These are phyloP conservation scores for Lupinus albus DNA, from an alignment of 306 rosid genomes.

Conservation along the genomic window DNA sequence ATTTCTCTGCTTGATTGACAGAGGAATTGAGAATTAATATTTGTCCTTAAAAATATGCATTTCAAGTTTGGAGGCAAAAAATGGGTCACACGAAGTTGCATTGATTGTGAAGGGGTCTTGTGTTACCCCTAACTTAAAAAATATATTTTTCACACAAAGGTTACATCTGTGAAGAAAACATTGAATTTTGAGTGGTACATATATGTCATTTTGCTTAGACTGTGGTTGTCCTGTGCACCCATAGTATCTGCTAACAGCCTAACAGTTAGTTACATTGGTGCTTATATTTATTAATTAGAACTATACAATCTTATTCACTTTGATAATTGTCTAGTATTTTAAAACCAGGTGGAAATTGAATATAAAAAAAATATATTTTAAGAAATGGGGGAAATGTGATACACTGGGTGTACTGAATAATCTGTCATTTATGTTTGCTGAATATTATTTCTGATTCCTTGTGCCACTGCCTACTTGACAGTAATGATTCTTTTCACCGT, in stretches of 20 bases:
- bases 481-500: constrained; percentile 12
- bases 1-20: neutral
- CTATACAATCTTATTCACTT: neutral
- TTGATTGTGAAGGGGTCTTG: neutral
- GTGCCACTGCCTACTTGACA: constrained; percentile 15
- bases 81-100: neutral
- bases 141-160: neutral
- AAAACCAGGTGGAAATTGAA: neutral
- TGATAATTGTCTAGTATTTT: neutral
- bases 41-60: neutral
- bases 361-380: neutral
- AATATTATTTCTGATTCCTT: neutral
- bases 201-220: neutral
- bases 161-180: neutral
- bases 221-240: neutral
- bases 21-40: neutral
- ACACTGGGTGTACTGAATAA: neutral
- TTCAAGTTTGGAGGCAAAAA: neutral
- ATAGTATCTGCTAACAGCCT: neutral
- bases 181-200: neutral
- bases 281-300: neutral
- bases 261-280: neutral
- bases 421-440: constrained; percentile 1
- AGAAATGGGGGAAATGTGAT: neutral
- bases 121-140: neutral